Conservation (phyloP, 352 stramenopile species). For the Globisporangium solare region DNA sequence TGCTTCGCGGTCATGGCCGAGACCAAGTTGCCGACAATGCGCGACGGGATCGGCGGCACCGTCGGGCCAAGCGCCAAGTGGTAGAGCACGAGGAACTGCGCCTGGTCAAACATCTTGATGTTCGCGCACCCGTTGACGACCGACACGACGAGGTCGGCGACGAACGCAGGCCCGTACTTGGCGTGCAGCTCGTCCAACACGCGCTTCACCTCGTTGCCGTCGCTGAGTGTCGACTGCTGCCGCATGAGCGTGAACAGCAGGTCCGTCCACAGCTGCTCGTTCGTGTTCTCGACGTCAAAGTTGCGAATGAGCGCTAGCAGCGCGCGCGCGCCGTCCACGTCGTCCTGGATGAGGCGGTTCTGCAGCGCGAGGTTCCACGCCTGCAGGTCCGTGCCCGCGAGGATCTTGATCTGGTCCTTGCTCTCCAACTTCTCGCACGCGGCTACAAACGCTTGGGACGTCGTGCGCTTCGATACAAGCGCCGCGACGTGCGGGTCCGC, state of each 20-base stretch:
- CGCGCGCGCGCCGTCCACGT: conserved; percentile 40
- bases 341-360: conserved; percentile 36
- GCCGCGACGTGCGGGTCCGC: conserved; percentile 27
- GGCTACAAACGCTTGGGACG: conserved; percentile 25
- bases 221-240: conserved; percentile 27
- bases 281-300: conserved; percentile 46
- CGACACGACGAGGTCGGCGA: conserved; percentile 36
- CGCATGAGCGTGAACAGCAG: conserved; percentile 71
- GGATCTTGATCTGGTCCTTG: conserved; percentile 37
- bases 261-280: conserved; percentile 59
- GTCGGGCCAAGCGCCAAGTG: conserved; percentile 21
- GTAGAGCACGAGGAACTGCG: conserved; percentile 46
- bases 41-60: conserved; percentile 27
- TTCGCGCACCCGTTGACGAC: conserved; percentile 68
- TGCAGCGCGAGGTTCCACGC: conserved; percentile 60
- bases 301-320: conserved; percentile 45
- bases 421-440: conserved; percentile 28
- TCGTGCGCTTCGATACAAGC: conserved; percentile 31
- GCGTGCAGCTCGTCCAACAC: conserved; percentile 31
- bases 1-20: conserved; percentile 35
- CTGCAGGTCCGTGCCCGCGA: conserved; percentile 42
- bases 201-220: conserved; percentile 22
- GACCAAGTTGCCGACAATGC: conserved; percentile 49
- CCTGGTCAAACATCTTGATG: conserved; percentile 47
- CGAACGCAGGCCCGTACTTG: conserved; percentile 37